A percentile compares a stretch with the other conserved stretches of the same genome.
These are phyloP conservation scores for Vanrija pseudolonga DNA, from an alignment of 1,284 basidiomycete genomes.

Conservation along the genomic window DNA sequence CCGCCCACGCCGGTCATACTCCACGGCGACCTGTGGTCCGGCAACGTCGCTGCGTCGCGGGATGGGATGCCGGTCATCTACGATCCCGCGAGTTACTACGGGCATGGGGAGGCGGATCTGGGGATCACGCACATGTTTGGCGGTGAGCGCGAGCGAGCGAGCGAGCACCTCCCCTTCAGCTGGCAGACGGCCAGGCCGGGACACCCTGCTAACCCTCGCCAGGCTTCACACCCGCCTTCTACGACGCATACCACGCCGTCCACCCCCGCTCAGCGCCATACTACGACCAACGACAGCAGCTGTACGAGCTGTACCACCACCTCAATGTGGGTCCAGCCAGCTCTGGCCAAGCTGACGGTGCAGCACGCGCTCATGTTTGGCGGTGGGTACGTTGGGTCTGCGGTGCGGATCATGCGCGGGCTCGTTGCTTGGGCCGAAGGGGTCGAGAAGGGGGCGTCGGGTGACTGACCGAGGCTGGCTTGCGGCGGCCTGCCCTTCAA, in stretches of 20 bases:
- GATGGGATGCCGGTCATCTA: constrained; percentile 67
- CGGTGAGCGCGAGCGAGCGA: constrained; percentile 40
- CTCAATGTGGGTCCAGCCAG: constrained; percentile 56
- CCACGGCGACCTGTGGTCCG: constrained; percentile 78
- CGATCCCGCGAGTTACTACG: constrained; percentile 77
- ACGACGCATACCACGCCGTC: constrained; percentile 65
- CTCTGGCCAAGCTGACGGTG: not conserved
- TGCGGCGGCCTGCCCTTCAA: too few species aligned
- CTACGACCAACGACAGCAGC: constrained; percentile 64
- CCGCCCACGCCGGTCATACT: constrained; percentile 67
- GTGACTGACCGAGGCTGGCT: too few species aligned
- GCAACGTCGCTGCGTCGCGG: constrained; percentile 55
- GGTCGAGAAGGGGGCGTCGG: not conserved
- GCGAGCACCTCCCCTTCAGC: too few species aligned
- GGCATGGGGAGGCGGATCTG: constrained; percentile 81
- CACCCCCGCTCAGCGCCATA: constrained; percentile 69
- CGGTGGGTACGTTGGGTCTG: constrained; percentile 34
- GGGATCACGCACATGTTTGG: constrained; percentile 81
- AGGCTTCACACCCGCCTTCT: constrained; percentile 67
- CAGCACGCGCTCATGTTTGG: constrained; percentile 48
- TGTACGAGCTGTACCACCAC: constrained; percentile 85
- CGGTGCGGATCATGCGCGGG: constrained; percentile 38
- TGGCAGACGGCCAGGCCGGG: not conserved
- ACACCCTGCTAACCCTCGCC: constrained; percentile 1
- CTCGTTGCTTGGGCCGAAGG: constrained; percentile 35